Base-by-base conservation (phyloP, 1,139 yeast species). In the Sugiyamaella grinbergsii region DNA sequence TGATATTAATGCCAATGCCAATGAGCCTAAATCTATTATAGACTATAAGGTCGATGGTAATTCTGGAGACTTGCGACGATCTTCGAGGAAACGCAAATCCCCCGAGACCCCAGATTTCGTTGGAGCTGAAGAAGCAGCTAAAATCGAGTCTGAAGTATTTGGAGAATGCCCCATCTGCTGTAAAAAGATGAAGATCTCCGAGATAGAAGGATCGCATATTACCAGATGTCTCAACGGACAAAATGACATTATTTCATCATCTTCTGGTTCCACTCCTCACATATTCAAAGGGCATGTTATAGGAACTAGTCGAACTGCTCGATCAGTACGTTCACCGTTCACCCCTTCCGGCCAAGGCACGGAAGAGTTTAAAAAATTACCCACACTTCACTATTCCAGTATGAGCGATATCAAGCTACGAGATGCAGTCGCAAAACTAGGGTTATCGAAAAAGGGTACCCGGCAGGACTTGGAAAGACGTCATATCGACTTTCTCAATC, bases 401-500 rank as follows among this genome's bases (percentile, higher is more conserved):
- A 28, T 87, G 52, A 73, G 82, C 5, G 80, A 83, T 1, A 68
- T 81, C 1, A 83, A 82, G 59, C 67, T 90, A 15, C 83, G 83
- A 59, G 81, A 80, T 43, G 81, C 82, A 61, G 69, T 91, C 16
- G 50, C 74, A 0, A 73, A 76, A 4, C 65, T 80, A 28, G 79
- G 80, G 18, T 65, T 91, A 5, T 79, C 91, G 0, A 74, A 80
- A 0, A 64, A 65, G 3, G 98, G 98, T 0, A 70, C 83, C 2
- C 71, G 88, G 55, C 70, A 71, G 22, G 85, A 80, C 58, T 63
- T 90, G 58, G 91, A 87, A 55, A 70, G 78, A 28, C 72, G 98
- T 42, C 86, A 85, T 64, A 82, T 82, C 54, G 95, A 91, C 57
- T 91, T 83, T 72, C 81, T 86, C 54, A 81, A 85, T 32, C 65